phyloP scores from a whole-genome alignment of 805 yeast genomes.

The Yamadazyma laniorum region DNA sequence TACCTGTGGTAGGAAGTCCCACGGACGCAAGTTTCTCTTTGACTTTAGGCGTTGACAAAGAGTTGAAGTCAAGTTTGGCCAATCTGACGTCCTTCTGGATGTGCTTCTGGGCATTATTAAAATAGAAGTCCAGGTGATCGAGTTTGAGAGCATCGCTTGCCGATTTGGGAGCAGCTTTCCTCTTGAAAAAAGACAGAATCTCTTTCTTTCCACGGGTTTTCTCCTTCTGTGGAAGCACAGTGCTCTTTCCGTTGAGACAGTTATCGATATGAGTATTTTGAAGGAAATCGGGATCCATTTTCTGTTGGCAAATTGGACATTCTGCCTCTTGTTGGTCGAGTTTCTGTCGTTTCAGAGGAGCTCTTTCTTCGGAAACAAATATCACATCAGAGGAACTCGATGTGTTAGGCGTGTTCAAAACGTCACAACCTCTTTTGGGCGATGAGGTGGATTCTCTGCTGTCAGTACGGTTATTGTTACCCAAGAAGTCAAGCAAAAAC shows the following conservation, averaged over 20 bases:
- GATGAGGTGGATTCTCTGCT: too few species aligned
- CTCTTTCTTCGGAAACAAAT: constrained; percentile 3
- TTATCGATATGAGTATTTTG: constrained; percentile 62
- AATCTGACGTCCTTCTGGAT: constrained; percentile 40
- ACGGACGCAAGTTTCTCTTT: constrained; percentile 55
- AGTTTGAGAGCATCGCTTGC: constrained; percentile 1
- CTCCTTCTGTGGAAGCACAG: constrained; percentile 10
- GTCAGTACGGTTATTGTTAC: too few species aligned
- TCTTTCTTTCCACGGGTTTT: constrained; percentile 5
- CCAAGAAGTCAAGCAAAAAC: constrained; percentile 8
- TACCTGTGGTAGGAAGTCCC: constrained; percentile 61
- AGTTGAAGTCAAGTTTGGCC: constrained; percentile 63
- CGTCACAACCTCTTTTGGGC: too few species aligned
- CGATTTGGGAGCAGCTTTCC: not conserved
- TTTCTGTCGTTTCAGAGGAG: constrained; percentile 13
- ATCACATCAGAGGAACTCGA: constrained; percentile 6
- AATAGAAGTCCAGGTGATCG: constrained; percentile 28
- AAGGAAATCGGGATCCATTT: constrained; percentile 52
- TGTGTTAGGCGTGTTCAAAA: too few species aligned
- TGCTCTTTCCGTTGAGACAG: constrained; percentile 46
- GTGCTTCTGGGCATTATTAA: constrained; percentile 26
- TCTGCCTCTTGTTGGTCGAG: constrained; percentile 33
- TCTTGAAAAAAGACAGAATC: constrained; percentile 33
- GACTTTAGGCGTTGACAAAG: constrained; percentile 57
- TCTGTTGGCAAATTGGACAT: constrained; percentile 67